Evolutionary conservation across 306 rosid genomes (phyloP).

Genomic region (Cicer arietinum): DNA sequence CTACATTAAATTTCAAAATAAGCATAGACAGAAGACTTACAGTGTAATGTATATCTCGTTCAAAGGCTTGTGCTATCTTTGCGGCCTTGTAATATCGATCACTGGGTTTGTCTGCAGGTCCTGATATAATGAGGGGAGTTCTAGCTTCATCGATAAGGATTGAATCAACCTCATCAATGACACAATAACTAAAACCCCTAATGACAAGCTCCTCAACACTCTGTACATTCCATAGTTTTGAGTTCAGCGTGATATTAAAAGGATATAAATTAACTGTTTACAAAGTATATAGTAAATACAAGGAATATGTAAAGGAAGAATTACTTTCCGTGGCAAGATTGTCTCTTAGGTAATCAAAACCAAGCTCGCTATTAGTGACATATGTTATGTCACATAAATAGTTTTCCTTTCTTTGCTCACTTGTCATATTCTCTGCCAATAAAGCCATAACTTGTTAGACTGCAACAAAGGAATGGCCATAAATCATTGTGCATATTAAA

Average conservation of each 20-base stretch:
- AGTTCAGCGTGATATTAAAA: constrained; percentile 42
- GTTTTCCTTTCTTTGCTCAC: constrained; percentile 91
- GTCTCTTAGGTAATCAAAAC: constrained; percentile 97
- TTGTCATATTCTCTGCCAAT: constrained; percentile 96
- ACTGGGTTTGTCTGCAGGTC: constrained; percentile 96
- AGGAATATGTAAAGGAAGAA: constrained; percentile 61
- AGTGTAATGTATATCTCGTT: constrained; percentile 89
- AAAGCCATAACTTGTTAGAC: constrained; percentile 43
- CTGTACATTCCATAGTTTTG: constrained; percentile 61
- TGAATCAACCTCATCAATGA: constrained; percentile 98
- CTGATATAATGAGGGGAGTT: constrained; percentile 97
- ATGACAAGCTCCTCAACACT: constrained; percentile 94
- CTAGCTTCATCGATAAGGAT: constrained; percentile 99
- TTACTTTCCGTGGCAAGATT: constrained; percentile 99
- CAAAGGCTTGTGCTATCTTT: constrained; percentile 90
- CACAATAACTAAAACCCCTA: constrained; percentile 85
- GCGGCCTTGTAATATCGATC: constrained; percentile 92
- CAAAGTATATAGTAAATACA: constrained; percentile 39
- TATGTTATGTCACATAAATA: constrained; percentile 91
- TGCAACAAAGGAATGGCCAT: constrained; percentile 25
- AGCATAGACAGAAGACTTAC: constrained; percentile 54
- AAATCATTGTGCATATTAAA: constrained; percentile 19
- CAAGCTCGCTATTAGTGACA: constrained; percentile 97
- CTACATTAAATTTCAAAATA: constrained; percentile 22
- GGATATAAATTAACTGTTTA: constrained; percentile 32